Percentiles rank a stretch among this genome's conserved stretches.
Evolutionary conservation across 1,284 basidiomycete species (phyloP).

Genomic region (Leccinum brunneo-olivaceum): DNA sequence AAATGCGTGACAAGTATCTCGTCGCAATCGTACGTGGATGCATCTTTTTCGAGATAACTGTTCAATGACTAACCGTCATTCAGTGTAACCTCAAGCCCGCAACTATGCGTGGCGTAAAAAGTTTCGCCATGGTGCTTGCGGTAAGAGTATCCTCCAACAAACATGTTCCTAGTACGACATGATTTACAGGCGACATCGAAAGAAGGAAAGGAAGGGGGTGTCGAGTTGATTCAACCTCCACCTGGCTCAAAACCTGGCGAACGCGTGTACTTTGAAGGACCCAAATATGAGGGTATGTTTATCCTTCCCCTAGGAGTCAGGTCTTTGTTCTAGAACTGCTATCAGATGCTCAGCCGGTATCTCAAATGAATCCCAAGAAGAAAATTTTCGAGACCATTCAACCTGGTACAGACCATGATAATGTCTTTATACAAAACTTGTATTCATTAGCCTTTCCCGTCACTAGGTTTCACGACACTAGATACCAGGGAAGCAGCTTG

Average conservation of each 20-base stretch:
- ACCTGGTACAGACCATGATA: slow-evolving; percentile 47
- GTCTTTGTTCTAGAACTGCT: slow-evolving; percentile 1
- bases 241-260: slow-evolving; percentile 85
- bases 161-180: slow-evolving; percentile 1
- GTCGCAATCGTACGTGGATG: slow-evolving; percentile 69
- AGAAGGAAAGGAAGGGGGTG: slow-evolving; percentile 85
- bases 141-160: slow-evolving; percentile 38
- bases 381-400: slow-evolving; percentile 96
- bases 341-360: slow-evolving; percentile 62
- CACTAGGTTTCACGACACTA: slow-evolving; percentile 76
- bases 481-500: slow-evolving; percentile 85
- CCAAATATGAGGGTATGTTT: slow-evolving; percentile 64
- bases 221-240: slow-evolving; percentile 88
- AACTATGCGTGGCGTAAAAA: slow-evolving; percentile 93
- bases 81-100: slow-evolving; percentile 94
- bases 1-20: slow-evolving; percentile 82
- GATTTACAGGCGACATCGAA: slow-evolving; percentile 69
- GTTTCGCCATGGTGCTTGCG: slow-evolving; percentile 93
- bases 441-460: slow-evolving; percentile 2
- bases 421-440: neutral
- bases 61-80: neutral
- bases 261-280: slow-evolving; percentile 87
- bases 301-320: neutral
- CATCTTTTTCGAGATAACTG: neutral
- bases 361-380: slow-evolving; percentile 93